Evolutionary conservation across 129 eudicot genomes (phyloP).

Genomic region (Smallanthus sonchifolius): DNA sequence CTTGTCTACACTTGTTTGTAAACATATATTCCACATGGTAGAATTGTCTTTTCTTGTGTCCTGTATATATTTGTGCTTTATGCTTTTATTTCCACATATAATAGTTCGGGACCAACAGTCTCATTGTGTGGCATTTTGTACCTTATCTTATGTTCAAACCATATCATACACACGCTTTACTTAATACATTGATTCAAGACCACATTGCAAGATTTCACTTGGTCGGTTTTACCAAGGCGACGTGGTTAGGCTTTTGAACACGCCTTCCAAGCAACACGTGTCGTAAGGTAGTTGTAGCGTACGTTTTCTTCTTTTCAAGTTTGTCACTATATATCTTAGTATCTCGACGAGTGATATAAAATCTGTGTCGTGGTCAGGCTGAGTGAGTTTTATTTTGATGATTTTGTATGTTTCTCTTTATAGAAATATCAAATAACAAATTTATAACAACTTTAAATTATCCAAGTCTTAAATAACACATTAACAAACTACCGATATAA

Average conservation of each 20-base stretch:
- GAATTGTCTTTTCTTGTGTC: conserved; percentile 12
- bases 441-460: too few relatives aligned
- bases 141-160: conserved; percentile 9
- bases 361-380: too few relatives aligned
- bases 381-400: too few relatives aligned
- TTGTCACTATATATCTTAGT: neutral
- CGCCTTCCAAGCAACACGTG: neutral
- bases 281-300: neutral
- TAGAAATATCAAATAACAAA: too few relatives aligned
- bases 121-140: conserved; percentile 18
- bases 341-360: too few relatives aligned
- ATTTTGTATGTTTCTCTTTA: too few relatives aligned
- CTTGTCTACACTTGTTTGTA: neutral
- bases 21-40: neutral
- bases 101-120: conserved; percentile 17
- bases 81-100: conserved; percentile 13
- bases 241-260: neutral
- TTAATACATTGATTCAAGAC: neutral
- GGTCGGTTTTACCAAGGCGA: neutral
- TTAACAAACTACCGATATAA: too few relatives aligned
- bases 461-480: too few relatives aligned
- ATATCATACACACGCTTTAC: conserved; percentile 8
- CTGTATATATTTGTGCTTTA: neutral
- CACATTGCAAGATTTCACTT: neutral
- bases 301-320: too few relatives aligned